These are phyloP conservation scores for Fusarium setosum DNA, from an alignment of 2,329 filamentous ascomycete genomes.

Conservation along the genomic window DNA sequence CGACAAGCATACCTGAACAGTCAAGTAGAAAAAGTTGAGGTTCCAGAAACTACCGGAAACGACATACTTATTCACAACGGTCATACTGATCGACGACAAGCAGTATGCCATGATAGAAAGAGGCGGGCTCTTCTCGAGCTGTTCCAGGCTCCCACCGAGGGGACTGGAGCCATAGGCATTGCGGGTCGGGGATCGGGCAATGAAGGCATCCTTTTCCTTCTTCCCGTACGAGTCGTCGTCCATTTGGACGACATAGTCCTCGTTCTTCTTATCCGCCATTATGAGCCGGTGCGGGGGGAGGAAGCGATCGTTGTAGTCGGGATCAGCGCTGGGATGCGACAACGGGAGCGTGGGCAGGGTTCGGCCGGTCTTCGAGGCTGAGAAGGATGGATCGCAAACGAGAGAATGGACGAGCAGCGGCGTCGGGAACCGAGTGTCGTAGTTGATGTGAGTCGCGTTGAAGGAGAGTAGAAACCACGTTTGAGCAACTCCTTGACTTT, in stretches of 20 bases:
- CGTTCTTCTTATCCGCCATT: constrained; percentile 93
- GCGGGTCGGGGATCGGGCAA: constrained; percentile 44
- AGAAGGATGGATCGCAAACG: constrained; percentile 9
- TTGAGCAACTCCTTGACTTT: neutral
- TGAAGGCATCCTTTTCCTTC: constrained; percentile 64
- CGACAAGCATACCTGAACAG: constrained; percentile 78
- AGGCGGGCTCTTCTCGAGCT: constrained; percentile 79
- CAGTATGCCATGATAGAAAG: constrained; percentile 92
- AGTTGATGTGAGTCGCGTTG: neutral
- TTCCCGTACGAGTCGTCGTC: constrained; percentile 66
- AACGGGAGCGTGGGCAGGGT: constrained; percentile 15
- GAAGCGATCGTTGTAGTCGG: constrained; percentile 43
- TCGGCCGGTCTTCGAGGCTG: constrained; percentile 1
- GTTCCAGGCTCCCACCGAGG: constrained; percentile 34
- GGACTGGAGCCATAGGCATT: constrained; percentile 29
- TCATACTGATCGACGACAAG: constrained; percentile 97
- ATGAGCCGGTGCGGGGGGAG: constrained; percentile 9
- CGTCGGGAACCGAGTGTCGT: neutral
- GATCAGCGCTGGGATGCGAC: constrained; percentile 30
- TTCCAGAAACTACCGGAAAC: constrained; percentile 93
- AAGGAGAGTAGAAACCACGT: constrained; percentile 8
- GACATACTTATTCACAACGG: constrained; percentile 99
- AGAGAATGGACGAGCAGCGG: neutral
- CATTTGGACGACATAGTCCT: constrained; percentile 80
- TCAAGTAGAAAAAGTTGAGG: constrained; percentile 94